These are phyloP conservation scores for Agaricus sinodeliciosus DNA, from an alignment of 768 basidiomycete genomes.

Conservation along the genomic window DNA sequence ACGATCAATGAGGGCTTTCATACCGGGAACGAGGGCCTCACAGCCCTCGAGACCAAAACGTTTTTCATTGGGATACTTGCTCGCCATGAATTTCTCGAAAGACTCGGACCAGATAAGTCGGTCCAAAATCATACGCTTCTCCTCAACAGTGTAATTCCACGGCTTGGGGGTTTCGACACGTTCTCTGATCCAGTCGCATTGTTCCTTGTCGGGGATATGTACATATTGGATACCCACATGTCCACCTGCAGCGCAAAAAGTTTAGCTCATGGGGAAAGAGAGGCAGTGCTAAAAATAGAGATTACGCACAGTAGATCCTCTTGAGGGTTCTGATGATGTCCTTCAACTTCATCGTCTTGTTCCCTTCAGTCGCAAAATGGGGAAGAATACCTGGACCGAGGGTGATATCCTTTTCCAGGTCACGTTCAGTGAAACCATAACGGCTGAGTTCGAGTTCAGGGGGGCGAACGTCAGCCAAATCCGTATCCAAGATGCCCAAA, in stretches of 20 bases:
- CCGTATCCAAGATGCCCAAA: conserved; percentile 86
- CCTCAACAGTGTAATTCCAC: conserved; percentile 96
- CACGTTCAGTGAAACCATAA: conserved; percentile 92
- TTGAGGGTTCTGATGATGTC: conserved; percentile 89
- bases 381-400: conserved; percentile 96
- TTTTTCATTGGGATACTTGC: conserved; percentile 99
- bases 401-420: conserved; percentile 90
- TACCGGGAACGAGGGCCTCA: conserved; percentile 95
- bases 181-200: conserved; percentile 99
- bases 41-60: conserved; percentile 98
- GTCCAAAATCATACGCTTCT: conserved; percentile 98
- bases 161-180: conserved; percentile 93
- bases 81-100: conserved; percentile 97
- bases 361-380: conserved; percentile 84
- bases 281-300: neutral
- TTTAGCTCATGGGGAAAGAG: neutral
- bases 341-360: conserved; percentile 79
- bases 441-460: conserved; percentile 91
- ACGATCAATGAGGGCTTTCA: conserved; percentile 99
- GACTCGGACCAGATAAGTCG: conserved; percentile 99
- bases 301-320: conserved; percentile 84
- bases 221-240: conserved; percentile 87
- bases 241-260: conserved; percentile 46
- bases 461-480: conserved; percentile 71
- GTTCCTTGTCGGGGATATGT: conserved; percentile 97